Evolutionary conservation across 495 filamentous ascomycete species (phyloP), one percentile per base, ranked within the genome.

Genomic region (Xylaria scruposa): DNA sequence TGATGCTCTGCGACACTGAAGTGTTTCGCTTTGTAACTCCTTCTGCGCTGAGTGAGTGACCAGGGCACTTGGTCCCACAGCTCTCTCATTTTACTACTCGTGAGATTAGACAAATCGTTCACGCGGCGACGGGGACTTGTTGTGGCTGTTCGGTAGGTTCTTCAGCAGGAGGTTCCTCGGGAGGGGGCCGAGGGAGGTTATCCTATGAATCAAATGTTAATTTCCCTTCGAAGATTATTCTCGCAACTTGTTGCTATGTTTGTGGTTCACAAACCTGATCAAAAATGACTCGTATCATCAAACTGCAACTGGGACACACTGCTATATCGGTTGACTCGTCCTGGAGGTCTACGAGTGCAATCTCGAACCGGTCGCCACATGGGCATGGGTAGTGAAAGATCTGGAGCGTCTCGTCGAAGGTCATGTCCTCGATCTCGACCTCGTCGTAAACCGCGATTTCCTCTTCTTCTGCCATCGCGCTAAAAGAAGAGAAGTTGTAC

Each of bases 351-450:
- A 85, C 86, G 61, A 98, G 89, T 21, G 87, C 87, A 78, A 99
- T 98, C 84, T 98, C 93, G 84, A 99, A 99, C 46, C 94, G 91
- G 83, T 99, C 96, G 81, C 96, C 96, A 81, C 96, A 99, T 0
- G 96, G 96, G 79, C 96, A 99, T 19, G 96, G 96, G 81, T 94
- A 97, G 80, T 94, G 92, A 83, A 97, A 99, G 77, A 97, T 90
- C 81, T 97, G 90, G 26, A 93, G 85, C 3, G 86, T 86, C 31
- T 90, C 82, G 81, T 99, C 94, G 81, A 89, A 99, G 78, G 93
- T 96, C 93, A 98, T 97, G 80, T 99, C 96, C 81, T 99, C 96
- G 87, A 99, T 98, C 80, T 99, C 96, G 83, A 99, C 94, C 82
- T 99, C 95, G 82, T 99, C 96, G 86, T 99, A 99, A 77, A 97